Evolutionary conservation across 202 grass and related monocot genomes (phyloP), one percentile per base, ranked within the genome.

Genomic region (Eragrostis tef): DNA sequence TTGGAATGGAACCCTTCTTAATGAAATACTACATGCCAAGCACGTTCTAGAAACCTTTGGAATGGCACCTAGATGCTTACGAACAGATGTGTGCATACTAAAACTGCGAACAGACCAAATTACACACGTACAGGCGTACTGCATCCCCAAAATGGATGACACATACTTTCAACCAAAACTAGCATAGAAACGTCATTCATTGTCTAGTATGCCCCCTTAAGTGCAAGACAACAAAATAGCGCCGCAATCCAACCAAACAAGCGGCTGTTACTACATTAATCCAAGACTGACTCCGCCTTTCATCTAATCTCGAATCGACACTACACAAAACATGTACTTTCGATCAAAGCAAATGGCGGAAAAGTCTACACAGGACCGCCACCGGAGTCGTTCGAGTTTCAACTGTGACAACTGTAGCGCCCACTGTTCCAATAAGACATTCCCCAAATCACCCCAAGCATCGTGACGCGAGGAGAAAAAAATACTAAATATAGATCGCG

Each of bases 161-260:
- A 42, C 7, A 4, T 47, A 21, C 16, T 46, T 88, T 60, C 14
- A 43, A 41, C 13, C 39, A 71, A 50, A 70, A 62, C 17, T 58
- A 50, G 81, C 45, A 79, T 21, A 85, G 31, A 52, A 73, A 73
- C 41, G 20, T 46, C 66, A 65, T 77, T 39, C 10, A 59, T 85
- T 73, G 11, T 34, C 26, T 53, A 24, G 3, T 3, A 25, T 6
- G 6, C 16, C 58, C 16, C 58, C 9, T 42, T 1, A 58, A 17
- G 19, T 57, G 39, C n/a, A 81, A 71, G 16, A 48, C 19, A 47
- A 70, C 31, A 79, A 63, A 46, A 12, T 24, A 25, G 21, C 56
- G 10, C 24, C 21, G 10, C 21, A 27, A 27, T 27, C 12, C 53
- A 57, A 57, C 12, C 53, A 57, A 57, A 1, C 7, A 57, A 57